Evolutionary conservation across 208 protist genomes (phyloP), one percentile per base, ranked within the genome.

Genomic region (Crithidia expoeki): DNA sequence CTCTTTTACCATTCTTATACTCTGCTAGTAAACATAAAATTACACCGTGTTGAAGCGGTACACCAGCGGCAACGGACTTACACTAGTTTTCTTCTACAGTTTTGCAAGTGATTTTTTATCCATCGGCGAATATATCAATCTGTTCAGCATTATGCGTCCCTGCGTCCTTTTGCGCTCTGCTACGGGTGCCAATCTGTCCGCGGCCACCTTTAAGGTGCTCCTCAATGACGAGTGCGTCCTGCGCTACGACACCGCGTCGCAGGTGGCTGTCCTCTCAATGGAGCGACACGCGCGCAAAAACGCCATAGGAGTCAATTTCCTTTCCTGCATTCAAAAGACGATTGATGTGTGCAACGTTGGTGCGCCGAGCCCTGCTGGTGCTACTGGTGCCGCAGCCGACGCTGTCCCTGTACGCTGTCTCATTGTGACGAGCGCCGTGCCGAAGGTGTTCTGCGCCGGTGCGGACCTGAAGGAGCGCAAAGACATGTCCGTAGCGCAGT

Each of bases 381-480:
- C 33, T 44, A 28, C 52, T 27, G 46, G 40, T 46, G 12, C 53
- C 10, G 47, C 30, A 27, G 40, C 58, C 2, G 61, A 52, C 27
- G 44, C 38, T 7, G 21, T 68, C 2, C 47, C 49, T 14, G 79
- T 86, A 38, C 81, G 78, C 55, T 88, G 83, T n/a, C 51, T 96
- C 4, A 68, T 96, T 19, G 27, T 96, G 11, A 67, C 79, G 21
- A 90, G 82, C 64, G 60, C 55, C n/a, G 88, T 96, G 7, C 64
- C 75, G 4, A 86, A 85, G 14, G 80, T 94, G 6, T 95, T 95
- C 71, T 90, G 83, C 68, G 86, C 86, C 27, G 90, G 90, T 0
- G 85, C 90, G 9, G 90, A 95, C 60, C 70, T 95, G 47, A 92
- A 92, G 68, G 87, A 93, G 74, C 83, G 85, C 12, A 78, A 85